A percentile compares a stretch with the other conserved stretches of the same genome.
These are phyloP conservation scores for Phoma sp. DNA, from an alignment of 2,329 filamentous ascomycete genomes.

Conservation along the genomic window DNA sequence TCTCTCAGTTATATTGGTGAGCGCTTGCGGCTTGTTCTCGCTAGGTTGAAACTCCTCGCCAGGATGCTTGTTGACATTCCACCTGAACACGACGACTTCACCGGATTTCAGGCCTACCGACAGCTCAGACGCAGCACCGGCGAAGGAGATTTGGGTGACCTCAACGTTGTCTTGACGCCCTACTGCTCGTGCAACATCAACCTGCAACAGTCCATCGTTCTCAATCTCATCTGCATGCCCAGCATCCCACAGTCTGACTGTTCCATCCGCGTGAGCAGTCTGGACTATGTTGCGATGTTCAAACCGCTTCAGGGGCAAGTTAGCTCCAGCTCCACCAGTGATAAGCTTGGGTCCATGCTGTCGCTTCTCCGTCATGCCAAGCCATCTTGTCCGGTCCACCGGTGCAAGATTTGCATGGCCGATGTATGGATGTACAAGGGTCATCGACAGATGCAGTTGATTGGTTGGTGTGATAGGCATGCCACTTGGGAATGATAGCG, in stretches of 20 bases:
- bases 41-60: constrained; percentile 67
- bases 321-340: constrained; percentile 77
- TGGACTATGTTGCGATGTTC: constrained; percentile 85
- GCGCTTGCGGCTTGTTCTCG: constrained; percentile 55
- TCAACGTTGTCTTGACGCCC: constrained; percentile 79
- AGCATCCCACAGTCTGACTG: constrained; percentile 89
- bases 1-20: constrained; percentile 76
- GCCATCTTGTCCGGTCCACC: constrained; percentile 81
- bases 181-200: constrained; percentile 83
- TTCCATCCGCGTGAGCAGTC: constrained; percentile 88
- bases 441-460: constrained; percentile 85
- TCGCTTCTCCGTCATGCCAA: constrained; percentile 86
- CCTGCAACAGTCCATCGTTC: constrained; percentile 79
- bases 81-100: constrained; percentile 86
- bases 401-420: constrained; percentile 73
- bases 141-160: constrained; percentile 79
- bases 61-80: constrained; percentile 78
- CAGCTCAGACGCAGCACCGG: constrained; percentile 81
- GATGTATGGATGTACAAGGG: constrained; percentile 89
- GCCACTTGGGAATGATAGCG: constrained; percentile 89
- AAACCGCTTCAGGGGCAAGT: constrained; percentile 74
- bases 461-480: constrained; percentile 92
- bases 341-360: constrained; percentile 79
- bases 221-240: constrained; percentile 94
- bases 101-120: constrained; percentile 80